These are phyloP conservation scores for Pigoraptor vietnamica DNA, from an alignment of 78 protist species.

Conservation along the genomic window DNA sequence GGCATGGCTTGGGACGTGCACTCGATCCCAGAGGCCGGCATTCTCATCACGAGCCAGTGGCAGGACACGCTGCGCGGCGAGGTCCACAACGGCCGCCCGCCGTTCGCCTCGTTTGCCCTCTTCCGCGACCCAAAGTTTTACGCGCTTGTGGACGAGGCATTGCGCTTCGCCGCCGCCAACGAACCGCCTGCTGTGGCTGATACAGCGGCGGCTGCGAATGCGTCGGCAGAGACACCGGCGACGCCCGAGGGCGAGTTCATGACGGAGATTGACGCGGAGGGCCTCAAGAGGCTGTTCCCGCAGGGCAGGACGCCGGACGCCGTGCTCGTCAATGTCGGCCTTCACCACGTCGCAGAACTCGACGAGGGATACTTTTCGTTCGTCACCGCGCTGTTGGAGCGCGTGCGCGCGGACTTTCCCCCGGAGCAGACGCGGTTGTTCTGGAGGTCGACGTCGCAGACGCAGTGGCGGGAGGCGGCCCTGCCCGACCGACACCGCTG, in stretches of 20 bases:
- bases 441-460: not conserved
- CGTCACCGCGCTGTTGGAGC: not conserved
- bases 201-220: too few relatives aligned
- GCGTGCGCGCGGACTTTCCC: not conserved
- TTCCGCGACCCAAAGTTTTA: too few relatives aligned
- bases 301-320: not conserved
- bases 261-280: not conserved
- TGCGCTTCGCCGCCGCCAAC: too few relatives aligned
- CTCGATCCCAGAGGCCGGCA: too few relatives aligned
- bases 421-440: not conserved
- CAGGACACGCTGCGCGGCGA: too few relatives aligned
- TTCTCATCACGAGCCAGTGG: too few relatives aligned
- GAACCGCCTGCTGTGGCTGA: too few relatives aligned
- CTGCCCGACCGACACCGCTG: not conserved
- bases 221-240: not conserved
- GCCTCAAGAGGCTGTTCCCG: not conserved
- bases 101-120: too few relatives aligned
- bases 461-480: not conserved
- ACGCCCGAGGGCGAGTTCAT: not conserved
- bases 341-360: not conserved
- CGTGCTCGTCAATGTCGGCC: not conserved
- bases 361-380: not conserved
- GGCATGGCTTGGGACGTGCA: too few relatives aligned
- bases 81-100: too few relatives aligned
- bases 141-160: too few relatives aligned